These are phyloP conservation scores for Colletotrichum tropicale DNA, from an alignment of 2,329 filamentous ascomycete genomes.

Conservation along the genomic window DNA sequence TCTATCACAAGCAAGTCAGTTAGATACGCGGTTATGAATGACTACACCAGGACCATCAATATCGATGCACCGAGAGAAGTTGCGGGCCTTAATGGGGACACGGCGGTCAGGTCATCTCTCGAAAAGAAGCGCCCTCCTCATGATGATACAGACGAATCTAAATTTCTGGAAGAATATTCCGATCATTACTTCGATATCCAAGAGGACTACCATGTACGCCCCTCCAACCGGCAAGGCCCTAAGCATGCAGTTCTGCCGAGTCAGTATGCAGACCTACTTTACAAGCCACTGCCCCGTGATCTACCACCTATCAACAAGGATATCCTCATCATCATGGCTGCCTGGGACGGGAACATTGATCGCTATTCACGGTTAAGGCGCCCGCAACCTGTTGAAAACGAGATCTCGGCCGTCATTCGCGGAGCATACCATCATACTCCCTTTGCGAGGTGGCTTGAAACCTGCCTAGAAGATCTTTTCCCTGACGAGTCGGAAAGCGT, in stretches of 20 bases:
- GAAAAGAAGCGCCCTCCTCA: neutral
- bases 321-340: conserved; percentile 38
- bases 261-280: conserved; percentile 25
- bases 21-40: conserved; percentile 37
- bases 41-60: conserved; percentile 28
- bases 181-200: neutral
- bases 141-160: neutral
- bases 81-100: neutral
- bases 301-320: conserved; percentile 40
- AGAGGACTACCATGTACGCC: neutral
- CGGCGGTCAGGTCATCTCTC: neutral
- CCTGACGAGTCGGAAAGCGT: neutral
- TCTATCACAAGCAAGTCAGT: conserved; percentile 31
- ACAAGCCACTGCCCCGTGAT: conserved; percentile 34
- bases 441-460: conserved; percentile 35
- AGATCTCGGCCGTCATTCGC: conserved; percentile 30
- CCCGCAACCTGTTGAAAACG: conserved; percentile 26
- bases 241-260: neutral
- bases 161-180: too few species aligned
- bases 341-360: conserved; percentile 42
- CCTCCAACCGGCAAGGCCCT: neutral
- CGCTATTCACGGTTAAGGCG: conserved; percentile 37
- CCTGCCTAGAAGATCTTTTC: neutral
- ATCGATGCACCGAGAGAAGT: neutral
- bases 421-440: conserved; percentile 41